Evolutionary conservation across 305 asterid genomes (phyloP), one percentile per base, ranked within the genome.

Genomic region (Withania somnifera): DNA sequence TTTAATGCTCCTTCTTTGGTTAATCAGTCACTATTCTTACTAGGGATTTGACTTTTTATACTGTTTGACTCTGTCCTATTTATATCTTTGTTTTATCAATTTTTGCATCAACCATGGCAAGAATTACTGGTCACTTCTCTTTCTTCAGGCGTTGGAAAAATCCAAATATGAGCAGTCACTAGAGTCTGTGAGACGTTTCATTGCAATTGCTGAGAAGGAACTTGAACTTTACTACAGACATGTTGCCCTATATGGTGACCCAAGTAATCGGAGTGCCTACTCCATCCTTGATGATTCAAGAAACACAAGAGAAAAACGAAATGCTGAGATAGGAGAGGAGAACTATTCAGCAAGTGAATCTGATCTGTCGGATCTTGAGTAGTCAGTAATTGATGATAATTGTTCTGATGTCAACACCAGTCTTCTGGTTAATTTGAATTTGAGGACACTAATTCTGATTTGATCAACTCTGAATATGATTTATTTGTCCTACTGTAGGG

Each of bases 151-250:
- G 28, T 87, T 91, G 89, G 95, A 92, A 84, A 95, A 93, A 86
- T 92, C 97, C 30, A 95, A 92, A 82, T 92, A 92, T 19, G 98
- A 93, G 85, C 99, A 95, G 57, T 95, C 99, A 3, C 93, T 95
- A 0, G 97, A 93, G 81, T 95, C 97, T 51, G 97, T 92, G 81
- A 88, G 94, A 73, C 91, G 88, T 64, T 93, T 95, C 86, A 95
- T 91, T 88, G 93, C 92, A 77, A 90, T 91, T 69, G 89, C 95
- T 15, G 97, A 92, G 92, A 95, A 93, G 91, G 98, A 95, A 84
- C 91, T 95, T 26, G 99, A 94, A 61, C 84, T 93, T 14, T 95
- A 93, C 82, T 90, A 89, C 81, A 90, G 99, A 75, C 98, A 93
- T 67, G 91, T 91, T 84, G 97, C 97, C 32, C 91, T 93, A 11